Evolutionary conservation across 164 flowering plant species (phyloP).

Genomic region (Chloranthus sessilifolius): DNA sequence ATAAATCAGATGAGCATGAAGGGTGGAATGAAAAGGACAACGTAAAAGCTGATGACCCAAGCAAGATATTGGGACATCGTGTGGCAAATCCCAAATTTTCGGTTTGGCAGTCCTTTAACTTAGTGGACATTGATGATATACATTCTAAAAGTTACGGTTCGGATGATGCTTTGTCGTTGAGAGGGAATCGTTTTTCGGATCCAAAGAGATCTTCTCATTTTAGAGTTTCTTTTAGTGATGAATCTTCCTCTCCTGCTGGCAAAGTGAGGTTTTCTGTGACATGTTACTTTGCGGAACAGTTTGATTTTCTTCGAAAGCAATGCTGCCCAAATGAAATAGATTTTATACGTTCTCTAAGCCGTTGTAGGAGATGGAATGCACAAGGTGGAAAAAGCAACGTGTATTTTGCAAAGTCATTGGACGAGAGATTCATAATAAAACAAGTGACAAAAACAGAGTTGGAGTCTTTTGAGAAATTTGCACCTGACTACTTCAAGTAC

Average conservation of each 20-base stretch:
- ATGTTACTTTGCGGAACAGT: slow-evolving; percentile 73
- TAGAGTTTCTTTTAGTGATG: slow-evolving; percentile 57
- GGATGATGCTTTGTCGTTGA: slow-evolving; percentile 46
- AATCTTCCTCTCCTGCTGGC: slow-evolving; percentile 39
- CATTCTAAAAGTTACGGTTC: slow-evolving; percentile 56
- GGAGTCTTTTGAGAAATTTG: slow-evolving; percentile 84
- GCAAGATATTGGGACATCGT: slow-evolving; percentile 9
- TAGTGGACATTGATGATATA: slow-evolving; percentile 53
- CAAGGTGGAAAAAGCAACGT: slow-evolving; percentile 91
- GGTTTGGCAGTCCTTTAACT: slow-evolving; percentile 59
- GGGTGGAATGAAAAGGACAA: slow-evolving; percentile 23
- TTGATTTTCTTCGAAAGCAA: slow-evolving; percentile 61
- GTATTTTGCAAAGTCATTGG: slow-evolving; percentile 77
- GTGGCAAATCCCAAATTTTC: slow-evolving; percentile 30
- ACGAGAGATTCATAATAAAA: slow-evolving; percentile 76
- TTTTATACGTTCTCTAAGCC: slow-evolving; percentile 66
- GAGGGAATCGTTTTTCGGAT: slow-evolving; percentile 36
- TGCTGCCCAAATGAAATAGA: slow-evolving; percentile 76
- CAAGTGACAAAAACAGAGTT: slow-evolving; percentile 77
- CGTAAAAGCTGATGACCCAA: slow-evolving; percentile 21
- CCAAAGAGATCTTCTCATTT: slow-evolving; percentile 64
- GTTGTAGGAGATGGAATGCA: slow-evolving; percentile 73
- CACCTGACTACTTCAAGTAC: slow-evolving; percentile 68
- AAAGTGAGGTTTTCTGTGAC: slow-evolving; percentile 65
- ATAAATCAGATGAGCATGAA: slow-evolving; percentile 34